These are phyloP conservation scores for Dactylellina leptospora DNA, from an alignment of 2,329 filamentous ascomycete species.

Conservation along the genomic window DNA sequence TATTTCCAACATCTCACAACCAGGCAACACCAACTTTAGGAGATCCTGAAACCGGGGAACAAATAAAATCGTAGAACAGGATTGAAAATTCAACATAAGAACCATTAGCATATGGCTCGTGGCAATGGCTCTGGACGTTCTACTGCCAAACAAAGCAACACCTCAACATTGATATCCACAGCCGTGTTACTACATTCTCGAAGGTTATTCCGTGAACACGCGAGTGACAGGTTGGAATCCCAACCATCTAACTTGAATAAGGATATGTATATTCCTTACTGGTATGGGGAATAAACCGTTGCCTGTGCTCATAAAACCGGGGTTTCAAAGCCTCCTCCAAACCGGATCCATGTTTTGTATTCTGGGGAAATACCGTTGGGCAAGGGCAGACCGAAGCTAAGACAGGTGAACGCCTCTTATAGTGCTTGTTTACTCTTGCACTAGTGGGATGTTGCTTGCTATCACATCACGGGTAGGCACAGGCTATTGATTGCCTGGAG, in stretches of 20 bases:
- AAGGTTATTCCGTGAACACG: neutral
- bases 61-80: neutral
- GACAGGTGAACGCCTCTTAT: no score
- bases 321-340: neutral
- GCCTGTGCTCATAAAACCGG: neutral
- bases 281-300: neutral
- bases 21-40: constrained; percentile 10
- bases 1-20: neutral
- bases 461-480: neutral
- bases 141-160: neutral
- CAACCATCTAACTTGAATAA: neutral
- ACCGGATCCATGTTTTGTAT: neutral
- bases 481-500: constrained; percentile 1
- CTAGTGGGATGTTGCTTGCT: no score
- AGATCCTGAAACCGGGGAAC: constrained; percentile 8
- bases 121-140: neutral
- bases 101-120: neutral
- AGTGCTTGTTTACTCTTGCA: no score
- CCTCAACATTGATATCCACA: neutral
- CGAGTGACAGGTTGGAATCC: constrained; percentile 9
- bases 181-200: neutral
- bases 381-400: no score
- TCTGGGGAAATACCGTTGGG: constrained; percentile 7
- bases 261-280: neutral
- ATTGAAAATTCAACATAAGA: neutral